Conservation (phyloP, 345 rosid genomes). For the Turritis glabra region DNA sequence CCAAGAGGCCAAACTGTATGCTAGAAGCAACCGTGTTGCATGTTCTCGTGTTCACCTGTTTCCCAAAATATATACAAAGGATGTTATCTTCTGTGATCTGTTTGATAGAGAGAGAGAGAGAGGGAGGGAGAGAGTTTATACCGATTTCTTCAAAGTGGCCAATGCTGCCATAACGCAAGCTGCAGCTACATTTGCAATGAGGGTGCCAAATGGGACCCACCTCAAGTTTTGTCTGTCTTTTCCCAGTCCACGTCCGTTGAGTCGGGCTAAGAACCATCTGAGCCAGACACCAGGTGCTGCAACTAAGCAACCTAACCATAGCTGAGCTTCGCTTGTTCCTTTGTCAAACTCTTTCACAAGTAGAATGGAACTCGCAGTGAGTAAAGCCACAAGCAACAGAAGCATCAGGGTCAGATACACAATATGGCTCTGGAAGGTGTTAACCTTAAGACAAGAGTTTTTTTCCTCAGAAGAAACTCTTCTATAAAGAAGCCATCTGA, state of each 20-base stretch:
- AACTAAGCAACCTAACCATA: slow-evolving; percentile 83
- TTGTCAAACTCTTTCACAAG: slow-evolving; percentile 53
- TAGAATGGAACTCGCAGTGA: slow-evolving; percentile 48
- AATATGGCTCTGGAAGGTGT: slow-evolving; percentile 49
- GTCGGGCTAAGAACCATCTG: slow-evolving; percentile 89
- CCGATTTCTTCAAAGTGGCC: slow-evolving; percentile 60
- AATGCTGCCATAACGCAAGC: slow-evolving; percentile 79
- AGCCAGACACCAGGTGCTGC: slow-evolving; percentile 90
- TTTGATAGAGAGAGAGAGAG: slow-evolving; percentile 2
- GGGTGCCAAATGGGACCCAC: slow-evolving; percentile 96
- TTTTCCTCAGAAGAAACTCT: slow-evolving; percentile 24
- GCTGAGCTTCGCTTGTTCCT: slow-evolving; percentile 53
- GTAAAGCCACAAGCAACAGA: slow-evolving; percentile 49
- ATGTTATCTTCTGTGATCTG: slow-evolving; percentile 4
- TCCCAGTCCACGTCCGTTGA: slow-evolving; percentile 84
- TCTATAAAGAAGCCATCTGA: slow-evolving; percentile 49
- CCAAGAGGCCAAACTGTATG: slow-evolving; percentile 76
- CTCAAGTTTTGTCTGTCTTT: slow-evolving; percentile 46
- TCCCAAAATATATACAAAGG: neutral
- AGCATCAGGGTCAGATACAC: slow-evolving; percentile 45
- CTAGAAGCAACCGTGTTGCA: slow-evolving; percentile 55
- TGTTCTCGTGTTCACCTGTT: slow-evolving; percentile 57
- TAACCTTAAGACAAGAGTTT: slow-evolving; percentile 25
- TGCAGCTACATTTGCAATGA: slow-evolving; percentile 79
- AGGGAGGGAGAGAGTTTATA: slow-evolving; percentile 37